phyloP scores from a whole-genome alignment of 1,139 yeast genomes.

The Insectozyma bohioensis region DNA sequence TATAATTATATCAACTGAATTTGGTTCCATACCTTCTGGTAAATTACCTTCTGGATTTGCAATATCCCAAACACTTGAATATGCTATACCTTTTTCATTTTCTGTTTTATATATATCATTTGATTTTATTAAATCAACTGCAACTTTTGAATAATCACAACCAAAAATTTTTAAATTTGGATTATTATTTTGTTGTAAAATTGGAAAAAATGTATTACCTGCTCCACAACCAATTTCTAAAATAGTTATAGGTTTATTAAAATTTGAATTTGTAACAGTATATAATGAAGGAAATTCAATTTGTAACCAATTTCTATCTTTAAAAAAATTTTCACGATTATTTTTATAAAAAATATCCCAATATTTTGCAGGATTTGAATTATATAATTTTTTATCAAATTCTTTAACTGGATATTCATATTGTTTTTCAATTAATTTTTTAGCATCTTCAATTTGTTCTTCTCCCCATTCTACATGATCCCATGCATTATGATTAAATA shows the following conservation, averaged over 20 bases:
- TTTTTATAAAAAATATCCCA: conserved; percentile 95
- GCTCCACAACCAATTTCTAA: conserved; percentile 98
- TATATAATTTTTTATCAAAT: conserved; percentile 76
- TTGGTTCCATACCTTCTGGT: conserved; percentile 82
- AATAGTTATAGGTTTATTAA: conserved; percentile 66
- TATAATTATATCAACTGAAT: conserved; percentile 86
- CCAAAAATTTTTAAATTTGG: conserved; percentile 74
- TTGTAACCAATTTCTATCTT: conserved; percentile 94
- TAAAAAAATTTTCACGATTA: conserved; percentile 90
- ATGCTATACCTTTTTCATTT: conserved; percentile 56
- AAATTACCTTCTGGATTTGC: conserved; percentile 70
- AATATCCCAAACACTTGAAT: conserved; percentile 93
- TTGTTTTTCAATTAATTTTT: conserved; percentile 72
- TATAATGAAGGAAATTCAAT: conserved; percentile 89
- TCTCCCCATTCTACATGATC: conserved; percentile 98
- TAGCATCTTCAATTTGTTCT: conserved; percentile 77
- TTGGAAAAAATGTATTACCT: conserved; percentile 94
- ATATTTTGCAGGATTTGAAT: conserved; percentile 84
- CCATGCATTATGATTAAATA: conserved; percentile 95
- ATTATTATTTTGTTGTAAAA: conserved; percentile 77
- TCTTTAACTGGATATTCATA: conserved; percentile 81
- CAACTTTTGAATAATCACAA: conserved; percentile 87
- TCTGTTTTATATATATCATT: conserved; percentile 56
- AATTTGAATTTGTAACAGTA: conserved; percentile 67
- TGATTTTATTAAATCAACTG: conserved; percentile 77